phyloP scores from a whole-genome alignment of 257 asterid genomes.

The Voacanga thouarsii region DNA sequence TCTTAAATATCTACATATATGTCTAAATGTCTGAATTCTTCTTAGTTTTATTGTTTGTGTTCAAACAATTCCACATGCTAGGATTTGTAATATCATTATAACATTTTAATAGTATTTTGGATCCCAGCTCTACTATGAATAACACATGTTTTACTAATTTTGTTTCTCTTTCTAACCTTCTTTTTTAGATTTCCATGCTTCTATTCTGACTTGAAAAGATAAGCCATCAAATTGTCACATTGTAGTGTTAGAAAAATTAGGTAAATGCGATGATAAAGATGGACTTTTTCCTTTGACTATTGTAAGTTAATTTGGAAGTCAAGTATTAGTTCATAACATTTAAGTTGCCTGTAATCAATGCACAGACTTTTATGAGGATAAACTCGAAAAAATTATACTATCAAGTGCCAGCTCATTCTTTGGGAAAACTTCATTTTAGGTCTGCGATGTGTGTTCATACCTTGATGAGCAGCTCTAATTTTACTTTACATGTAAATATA shows the following conservation, averaged over 20 bases:
- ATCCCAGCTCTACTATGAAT: not conserved
- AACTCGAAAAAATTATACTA: not conserved
- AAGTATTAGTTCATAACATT: not conserved
- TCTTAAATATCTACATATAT: too few relatives aligned
- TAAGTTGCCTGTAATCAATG: not conserved
- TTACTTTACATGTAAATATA: not conserved
- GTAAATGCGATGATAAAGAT: not conserved
- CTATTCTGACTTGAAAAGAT: not conserved
- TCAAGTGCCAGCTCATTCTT: not conserved
- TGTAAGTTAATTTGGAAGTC: not conserved
- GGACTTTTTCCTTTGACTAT: not conserved
- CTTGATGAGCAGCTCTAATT: not conserved
- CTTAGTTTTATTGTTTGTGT: too few relatives aligned
- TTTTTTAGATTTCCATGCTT: not conserved
- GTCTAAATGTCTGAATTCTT: too few relatives aligned
- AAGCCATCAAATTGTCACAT: not conserved
- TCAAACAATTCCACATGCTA: too few relatives aligned
- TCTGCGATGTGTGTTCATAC: not conserved
- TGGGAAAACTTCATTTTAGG: not conserved
- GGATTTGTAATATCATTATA: not conserved
- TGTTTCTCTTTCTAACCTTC: not conserved
- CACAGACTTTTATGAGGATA: not conserved
- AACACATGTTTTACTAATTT: not conserved
- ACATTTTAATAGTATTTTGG: not conserved
- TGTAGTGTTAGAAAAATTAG: not conserved